Evolutionary conservation across 2,329 filamentous ascomycete genomes (phyloP), one percentile per base, ranked within the genome.

Genomic region (Bipolaris bicolor): DNA sequence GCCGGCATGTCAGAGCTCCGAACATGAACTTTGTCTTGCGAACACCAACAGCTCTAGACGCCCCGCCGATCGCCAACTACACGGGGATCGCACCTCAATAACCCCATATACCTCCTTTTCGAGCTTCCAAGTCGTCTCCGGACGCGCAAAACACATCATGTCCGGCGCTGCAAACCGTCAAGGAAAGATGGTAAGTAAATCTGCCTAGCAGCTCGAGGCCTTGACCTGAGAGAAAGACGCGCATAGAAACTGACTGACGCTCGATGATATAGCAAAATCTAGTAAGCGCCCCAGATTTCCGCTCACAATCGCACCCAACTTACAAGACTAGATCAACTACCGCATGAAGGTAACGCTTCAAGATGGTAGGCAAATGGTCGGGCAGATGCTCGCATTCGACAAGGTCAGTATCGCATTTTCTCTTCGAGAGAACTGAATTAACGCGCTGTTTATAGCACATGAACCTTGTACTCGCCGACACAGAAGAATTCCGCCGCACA

Each of bases 391-490:
- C 68, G 95, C 95, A 52, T 99, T 98, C 74, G 95, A 99, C 80
- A 98, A 98, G 87, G 92, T 94, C 52, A 44, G 80, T 54, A 65
- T 54, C 13, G 50, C 37, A 33, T 41, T 51, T 40, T 36, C 15
- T 36, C 33, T 10, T 15, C 24, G 43, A 11, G 1, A 16, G 24
- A 10, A 29, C 33, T 16, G 18, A 48, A 26, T 66, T 76, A 31
- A 74, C 31, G 16, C 26, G 36, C 41, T 46, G 7, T 22, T 29
- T 51, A 5, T 65, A 96, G 92, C 95, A 99, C 80, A 99, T 99
- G 95, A 99, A 99, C 79, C 87, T 99, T 65, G 95, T 99, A 61
- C 90, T 99, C 62, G 95, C 94, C 79, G 95, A 99, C 75, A 98
- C 95, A 67, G 95, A 99, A 85, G 70, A 73, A 58, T 73, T 73